These are phyloP conservation scores for Carpinus fangiana DNA, from an alignment of 306 rosid species.

Conservation along the genomic window DNA sequence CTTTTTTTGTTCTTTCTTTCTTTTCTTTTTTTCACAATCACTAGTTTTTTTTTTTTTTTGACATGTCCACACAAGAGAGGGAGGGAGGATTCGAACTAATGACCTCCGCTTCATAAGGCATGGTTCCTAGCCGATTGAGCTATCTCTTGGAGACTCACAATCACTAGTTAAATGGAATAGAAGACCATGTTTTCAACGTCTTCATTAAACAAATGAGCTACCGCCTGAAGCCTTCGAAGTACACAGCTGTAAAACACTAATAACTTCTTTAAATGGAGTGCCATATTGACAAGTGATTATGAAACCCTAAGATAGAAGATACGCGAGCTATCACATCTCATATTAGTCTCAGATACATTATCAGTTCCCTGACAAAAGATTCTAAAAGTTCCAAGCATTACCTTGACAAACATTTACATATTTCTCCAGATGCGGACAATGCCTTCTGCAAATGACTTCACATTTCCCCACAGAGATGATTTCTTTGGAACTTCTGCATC, in stretches of 20 bases:
- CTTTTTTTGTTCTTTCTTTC: too few species aligned
- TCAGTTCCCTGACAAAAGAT: neutral
- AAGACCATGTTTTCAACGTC: neutral
- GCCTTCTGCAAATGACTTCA: slow-evolving; percentile 67
- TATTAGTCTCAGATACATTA: neutral
- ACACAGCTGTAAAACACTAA: neutral
- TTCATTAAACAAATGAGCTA: neutral
- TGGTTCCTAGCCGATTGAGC: too few species aligned
- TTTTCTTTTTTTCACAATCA: too few species aligned
- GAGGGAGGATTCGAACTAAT: too few species aligned
- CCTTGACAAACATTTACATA: slow-evolving; percentile 33
- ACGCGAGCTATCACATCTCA: neutral
- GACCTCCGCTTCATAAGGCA: too few species aligned
- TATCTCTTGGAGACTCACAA: too few species aligned
- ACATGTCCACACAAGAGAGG: too few species aligned
- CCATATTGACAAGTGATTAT: neutral
- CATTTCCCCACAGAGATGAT: slow-evolving; percentile 61
- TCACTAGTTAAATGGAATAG: neutral
- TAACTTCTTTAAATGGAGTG: neutral
- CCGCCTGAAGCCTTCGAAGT: neutral
- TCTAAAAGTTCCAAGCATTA: slow-evolving; percentile 22
- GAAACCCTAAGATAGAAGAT: neutral
- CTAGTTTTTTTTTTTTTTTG: too few species aligned
- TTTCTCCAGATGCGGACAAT: slow-evolving; percentile 57
- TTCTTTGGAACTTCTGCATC: slow-evolving; percentile 32